Evolutionary conservation across 1,139 yeast genomes (phyloP).

Genomic region (Kazachstania sp.): DNA sequence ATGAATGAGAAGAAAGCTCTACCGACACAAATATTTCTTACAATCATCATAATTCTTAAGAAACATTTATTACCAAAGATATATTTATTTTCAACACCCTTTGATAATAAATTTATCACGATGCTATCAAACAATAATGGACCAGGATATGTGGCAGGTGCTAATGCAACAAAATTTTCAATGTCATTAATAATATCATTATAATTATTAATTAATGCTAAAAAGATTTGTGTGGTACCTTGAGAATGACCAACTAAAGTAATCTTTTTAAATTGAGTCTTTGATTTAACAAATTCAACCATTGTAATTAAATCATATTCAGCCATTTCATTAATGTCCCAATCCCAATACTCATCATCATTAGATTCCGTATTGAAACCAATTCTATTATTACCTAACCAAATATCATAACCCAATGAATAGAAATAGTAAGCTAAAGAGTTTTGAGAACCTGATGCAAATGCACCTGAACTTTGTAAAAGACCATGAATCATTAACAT

Average conservation of each 20-base stretch:
- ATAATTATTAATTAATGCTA: conserved; percentile 44
- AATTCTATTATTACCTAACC: conserved; percentile 90
- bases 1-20: conserved; percentile 48
- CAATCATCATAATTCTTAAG: conserved; percentile 48
- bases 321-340: conserved; percentile 83
- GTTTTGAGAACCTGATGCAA: conserved; percentile 64
- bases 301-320: conserved; percentile 66
- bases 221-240: conserved; percentile 80
- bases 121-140: conserved; percentile 48
- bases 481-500: conserved; percentile 76
- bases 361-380: conserved; percentile 44
- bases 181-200: conserved; percentile 42
- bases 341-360: conserved; percentile 63
- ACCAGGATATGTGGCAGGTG: conserved; percentile 92
- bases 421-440: conserved; percentile 62
- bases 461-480: conserved; percentile 79
- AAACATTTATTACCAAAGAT: conserved; percentile 58
- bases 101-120: conserved; percentile 39
- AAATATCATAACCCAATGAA: conserved; percentile 69
- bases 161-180: conserved; percentile 65
- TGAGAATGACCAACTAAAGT: conserved; percentile 80
- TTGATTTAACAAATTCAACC: conserved; percentile 49
- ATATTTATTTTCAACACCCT: conserved; percentile 34
- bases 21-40: conserved; percentile 40
- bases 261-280: conserved; percentile 38